Percentiles rank a stretch among this genome's conserved stretches.
Evolutionary conservation across 1,284 basidiomycete species (phyloP).

Genomic region (Moesziomyces sp.): DNA sequence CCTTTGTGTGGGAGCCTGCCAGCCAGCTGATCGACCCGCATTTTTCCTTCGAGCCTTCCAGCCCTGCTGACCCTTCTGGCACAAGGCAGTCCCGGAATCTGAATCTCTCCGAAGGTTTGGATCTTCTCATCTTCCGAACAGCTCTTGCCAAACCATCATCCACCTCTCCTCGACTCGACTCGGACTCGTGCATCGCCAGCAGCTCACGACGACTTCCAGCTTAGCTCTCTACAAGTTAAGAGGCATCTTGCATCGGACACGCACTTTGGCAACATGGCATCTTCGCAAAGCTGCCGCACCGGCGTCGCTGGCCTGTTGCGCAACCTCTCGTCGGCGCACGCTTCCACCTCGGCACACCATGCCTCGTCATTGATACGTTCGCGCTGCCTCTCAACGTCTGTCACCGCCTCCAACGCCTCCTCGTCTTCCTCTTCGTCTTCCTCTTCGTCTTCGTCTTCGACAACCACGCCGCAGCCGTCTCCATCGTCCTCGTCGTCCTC

Average conservation of each 20-base stretch:
- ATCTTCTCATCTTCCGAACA: too few relatives aligned
- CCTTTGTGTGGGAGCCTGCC: too few relatives aligned
- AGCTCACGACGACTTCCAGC: too few relatives aligned
- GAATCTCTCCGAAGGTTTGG: too few relatives aligned
- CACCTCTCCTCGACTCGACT: too few relatives aligned
- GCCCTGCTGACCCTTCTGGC: too few relatives aligned
- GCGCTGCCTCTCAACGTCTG: constrained; percentile 21
- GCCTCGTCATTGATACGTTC: constrained; percentile 7
- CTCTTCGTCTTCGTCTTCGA: constrained; percentile 9
- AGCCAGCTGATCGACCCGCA: background rate
- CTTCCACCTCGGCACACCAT: constrained; percentile 18
- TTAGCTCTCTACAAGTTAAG: too few relatives aligned
- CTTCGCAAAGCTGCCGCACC: constrained; percentile 18
- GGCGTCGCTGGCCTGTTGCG: constrained; percentile 25
- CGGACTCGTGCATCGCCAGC: background rate
- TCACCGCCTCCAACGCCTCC: constrained; percentile 2
- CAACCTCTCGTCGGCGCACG: constrained; percentile 19
- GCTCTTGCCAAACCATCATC: too few relatives aligned
- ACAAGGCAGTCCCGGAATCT: too few relatives aligned
- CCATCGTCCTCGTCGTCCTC: background rate
- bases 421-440: constrained; percentile 3
- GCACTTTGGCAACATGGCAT: constrained; percentile 15
- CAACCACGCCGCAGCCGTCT: too few relatives aligned
- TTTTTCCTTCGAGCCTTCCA: too few relatives aligned
- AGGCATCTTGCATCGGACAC: background rate